Evolutionary conservation across 192 early-diverging fungal genomes (phyloP).

Genomic region (Entophlyctis helioformis): DNA sequence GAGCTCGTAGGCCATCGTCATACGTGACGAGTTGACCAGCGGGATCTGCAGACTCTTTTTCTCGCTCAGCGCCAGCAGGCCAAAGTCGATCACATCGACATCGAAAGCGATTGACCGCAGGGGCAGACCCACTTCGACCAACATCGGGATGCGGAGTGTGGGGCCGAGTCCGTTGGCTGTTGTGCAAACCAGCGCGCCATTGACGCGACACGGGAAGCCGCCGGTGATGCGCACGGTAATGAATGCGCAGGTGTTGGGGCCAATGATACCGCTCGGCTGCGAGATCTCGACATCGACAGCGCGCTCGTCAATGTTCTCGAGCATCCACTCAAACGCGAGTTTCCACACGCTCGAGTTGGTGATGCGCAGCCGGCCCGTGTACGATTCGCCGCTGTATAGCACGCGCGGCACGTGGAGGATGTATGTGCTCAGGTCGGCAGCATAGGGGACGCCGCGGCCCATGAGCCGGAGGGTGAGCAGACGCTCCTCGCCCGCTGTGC

Average conservation of each 20-base stretch:
- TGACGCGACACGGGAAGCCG: slow-evolving; percentile 7
- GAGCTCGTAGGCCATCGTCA: slow-evolving; percentile 12
- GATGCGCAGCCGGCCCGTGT: slow-evolving; percentile 6
- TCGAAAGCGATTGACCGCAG: slow-evolving; percentile 18
- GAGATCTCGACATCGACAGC: slow-evolving; percentile 5
- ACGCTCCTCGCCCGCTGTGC: too few species aligned
- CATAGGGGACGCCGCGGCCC: slow-evolving; percentile 14
- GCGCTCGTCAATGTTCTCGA: slow-evolving; percentile 13
- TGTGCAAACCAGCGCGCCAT: slow-evolving; percentile 20
- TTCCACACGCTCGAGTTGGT: slow-evolving; percentile 25
- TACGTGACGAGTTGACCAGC: slow-evolving; percentile 16
- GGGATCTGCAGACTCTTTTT: slow-evolving; percentile 11
- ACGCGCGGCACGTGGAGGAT: slow-evolving; percentile 16
- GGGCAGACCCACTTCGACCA: slow-evolving; percentile 9
- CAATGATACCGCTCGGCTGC: background rate
- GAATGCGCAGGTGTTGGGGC: background rate
- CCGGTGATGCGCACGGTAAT: slow-evolving; percentile 5
- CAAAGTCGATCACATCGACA: slow-evolving; percentile 25
- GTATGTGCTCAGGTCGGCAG: slow-evolving; percentile 7
- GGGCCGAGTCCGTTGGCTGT: slow-evolving; percentile 19
- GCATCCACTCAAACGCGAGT: slow-evolving; percentile 15
- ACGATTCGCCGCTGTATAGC: slow-evolving; percentile 9
- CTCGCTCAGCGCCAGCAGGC: slow-evolving; percentile 26
- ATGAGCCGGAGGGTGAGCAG: slow-evolving; percentile 18
- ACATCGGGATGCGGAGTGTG: slow-evolving; percentile 12